phyloP scores from a whole-genome alignment of 2,329 filamentous ascomycete genomes.

The Ophiostoma triangulosporum region DNA sequence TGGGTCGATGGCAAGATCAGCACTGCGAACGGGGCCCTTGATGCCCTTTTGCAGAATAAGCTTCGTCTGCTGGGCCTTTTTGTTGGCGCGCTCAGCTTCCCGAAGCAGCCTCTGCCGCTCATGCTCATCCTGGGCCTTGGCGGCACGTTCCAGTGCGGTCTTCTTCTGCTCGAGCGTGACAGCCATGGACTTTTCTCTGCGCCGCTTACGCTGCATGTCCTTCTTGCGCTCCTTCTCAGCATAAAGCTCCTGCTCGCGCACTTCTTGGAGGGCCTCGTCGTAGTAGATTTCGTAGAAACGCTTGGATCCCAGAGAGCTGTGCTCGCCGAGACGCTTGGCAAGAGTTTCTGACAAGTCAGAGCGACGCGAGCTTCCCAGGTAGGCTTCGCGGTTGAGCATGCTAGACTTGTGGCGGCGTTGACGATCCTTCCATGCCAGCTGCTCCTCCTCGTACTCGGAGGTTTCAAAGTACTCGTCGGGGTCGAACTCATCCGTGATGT shows the following conservation, averaged over 20 bases:
- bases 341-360: constrained; percentile 44
- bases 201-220: constrained; percentile 95
- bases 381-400: constrained; percentile 42
- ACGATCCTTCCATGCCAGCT: constrained; percentile 38
- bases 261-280: constrained; percentile 68
- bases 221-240: constrained; percentile 99
- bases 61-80: constrained; percentile 86
- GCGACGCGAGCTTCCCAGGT: constrained; percentile 49
- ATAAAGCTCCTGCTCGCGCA: constrained; percentile 77
- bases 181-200: constrained; percentile 90
- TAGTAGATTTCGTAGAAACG: constrained; percentile 68
- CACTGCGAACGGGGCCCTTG: constrained; percentile 57
- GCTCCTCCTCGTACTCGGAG: constrained; percentile 30
- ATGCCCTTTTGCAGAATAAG: constrained; percentile 76
- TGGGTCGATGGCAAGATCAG: constrained; percentile 66
- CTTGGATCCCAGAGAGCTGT: constrained; percentile 58
- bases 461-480: constrained; percentile 25
- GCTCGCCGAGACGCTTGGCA: constrained; percentile 50
- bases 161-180: constrained; percentile 87
- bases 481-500: constrained; percentile 14
- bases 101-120: constrained; percentile 69
- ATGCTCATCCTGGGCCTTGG: constrained; percentile 65
- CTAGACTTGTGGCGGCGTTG: constrained; percentile 55
- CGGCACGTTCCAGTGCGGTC: constrained; percentile 63
- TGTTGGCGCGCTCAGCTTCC: constrained; percentile 79